Evolutionary conservation across 768 basidiomycete genomes (phyloP).

Genomic region (Trametes meyenii): DNA sequence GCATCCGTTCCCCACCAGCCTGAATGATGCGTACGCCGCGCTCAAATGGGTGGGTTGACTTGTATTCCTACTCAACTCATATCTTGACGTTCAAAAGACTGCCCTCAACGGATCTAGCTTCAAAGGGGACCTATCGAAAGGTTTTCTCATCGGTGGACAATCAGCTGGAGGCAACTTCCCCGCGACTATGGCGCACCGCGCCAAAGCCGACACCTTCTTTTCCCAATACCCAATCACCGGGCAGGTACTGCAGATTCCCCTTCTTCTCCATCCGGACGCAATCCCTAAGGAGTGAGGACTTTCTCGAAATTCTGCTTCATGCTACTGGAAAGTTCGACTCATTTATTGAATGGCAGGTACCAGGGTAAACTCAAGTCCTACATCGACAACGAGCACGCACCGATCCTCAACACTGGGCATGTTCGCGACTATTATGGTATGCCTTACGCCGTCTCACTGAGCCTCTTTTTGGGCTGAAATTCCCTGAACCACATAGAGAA

Average conservation of each 20-base stretch:
- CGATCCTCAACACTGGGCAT: too few species aligned
- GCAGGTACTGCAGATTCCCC: constrained; percentile 29
- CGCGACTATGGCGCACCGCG: constrained; percentile 27
- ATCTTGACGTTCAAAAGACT: not conserved
- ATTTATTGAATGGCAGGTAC: too few species aligned
- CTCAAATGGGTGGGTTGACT: constrained; percentile 31
- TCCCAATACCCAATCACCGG: constrained; percentile 26
- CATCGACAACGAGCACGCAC: too few species aligned
- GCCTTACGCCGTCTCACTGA: too few species aligned
- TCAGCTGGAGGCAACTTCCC: constrained; percentile 32
- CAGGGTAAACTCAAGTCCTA: too few species aligned
- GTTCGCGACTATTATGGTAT: too few species aligned
- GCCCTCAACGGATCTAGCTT: constrained; percentile 1
- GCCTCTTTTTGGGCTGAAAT: too few species aligned
- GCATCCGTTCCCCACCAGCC: constrained; percentile 28
- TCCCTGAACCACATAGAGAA: too few species aligned
- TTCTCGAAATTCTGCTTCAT: too few species aligned
- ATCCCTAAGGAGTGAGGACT: constrained; percentile 28
- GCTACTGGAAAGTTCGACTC: not conserved
- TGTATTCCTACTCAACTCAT: not conserved
- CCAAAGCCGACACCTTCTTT: constrained; percentile 31
- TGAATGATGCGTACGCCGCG: constrained; percentile 29
- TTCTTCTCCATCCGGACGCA: constrained; percentile 23
- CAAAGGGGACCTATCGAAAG: constrained; percentile 18
- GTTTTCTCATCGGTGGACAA: constrained; percentile 31